Base-by-base conservation (phyloP, 2,329 filamentous ascomycete genomes). In the Xylaria digitata region DNA sequence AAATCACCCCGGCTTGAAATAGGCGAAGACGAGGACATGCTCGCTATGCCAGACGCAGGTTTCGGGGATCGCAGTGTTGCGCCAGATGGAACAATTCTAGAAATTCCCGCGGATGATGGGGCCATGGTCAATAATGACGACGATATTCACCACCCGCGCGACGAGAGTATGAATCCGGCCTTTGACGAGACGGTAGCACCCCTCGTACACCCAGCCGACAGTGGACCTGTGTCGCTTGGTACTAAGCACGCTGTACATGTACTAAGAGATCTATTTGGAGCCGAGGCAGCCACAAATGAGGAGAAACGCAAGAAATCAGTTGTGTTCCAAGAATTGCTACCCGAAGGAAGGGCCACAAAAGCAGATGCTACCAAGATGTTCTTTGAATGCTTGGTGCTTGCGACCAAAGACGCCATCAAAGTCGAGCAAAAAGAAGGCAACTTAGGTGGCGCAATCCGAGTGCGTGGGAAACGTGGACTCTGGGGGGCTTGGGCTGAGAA, bases 321-420 rank as follows among this genome's bases (percentile, higher is more conserved):
- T 2, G 85, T 96, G 2, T 97, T 99, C 84, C 95, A 97, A 75
- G 92, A 97, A 65, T 86, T 99, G 54, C 86, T 97, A 40, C 96
- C 96, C 0, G 93, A 97, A 80, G 82, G 85, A 70, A 87, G 87
- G 67, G 95, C 95, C 0, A 93, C 87, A 71, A 92, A 93, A 79
- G 91, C 92, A 8, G 96, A 98, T 75, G 96, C 96, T 0, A 99
- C 96, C 49, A 97, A 97, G 85, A 97, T 99, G 94, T 99, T 99
- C 83, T 99, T 99, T 75, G 96, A 99, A 81, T 91, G 96, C 61
- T 85, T 99, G 26, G 96, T 99, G 2, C 86, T 99, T 53, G 96
- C 95, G 5, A 99, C 96, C 48, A 99, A 99, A 82, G 96, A 99
- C 78, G 96, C 96, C 32, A 92, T 99, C 81, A 97, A 97, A 81